These are phyloP conservation scores for Camelina hispida DNA, from an alignment of 345 rosid genomes.

Conservation along the genomic window DNA sequence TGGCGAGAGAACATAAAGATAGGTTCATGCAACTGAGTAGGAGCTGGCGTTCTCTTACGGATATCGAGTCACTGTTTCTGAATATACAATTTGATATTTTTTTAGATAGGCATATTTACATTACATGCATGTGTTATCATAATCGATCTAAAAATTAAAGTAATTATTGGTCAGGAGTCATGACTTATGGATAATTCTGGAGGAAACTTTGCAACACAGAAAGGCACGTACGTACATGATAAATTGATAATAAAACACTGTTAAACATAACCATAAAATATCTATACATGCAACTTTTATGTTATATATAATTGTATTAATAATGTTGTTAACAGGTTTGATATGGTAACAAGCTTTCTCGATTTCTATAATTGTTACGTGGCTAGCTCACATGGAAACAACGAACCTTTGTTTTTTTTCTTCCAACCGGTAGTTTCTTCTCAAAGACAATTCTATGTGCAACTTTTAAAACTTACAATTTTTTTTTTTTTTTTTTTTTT, in stretches of 20 bases:
- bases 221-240: not conserved
- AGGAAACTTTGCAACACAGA: constrained; percentile 13
- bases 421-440: not conserved
- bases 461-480: too few species aligned
- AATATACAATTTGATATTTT: not conserved
- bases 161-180: not conserved
- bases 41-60: constrained; percentile 21
- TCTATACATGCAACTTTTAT: not conserved
- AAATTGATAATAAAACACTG: not conserved
- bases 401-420: not conserved
- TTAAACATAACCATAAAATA: not conserved
- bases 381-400: constrained; percentile 7
- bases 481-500: too few species aligned
- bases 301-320: too few species aligned
- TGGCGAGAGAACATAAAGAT: constrained; percentile 28
- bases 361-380: not conserved
- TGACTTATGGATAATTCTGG: not conserved
- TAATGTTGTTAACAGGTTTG: not conserved
- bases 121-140: not conserved
- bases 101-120: not conserved
- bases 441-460: not conserved
- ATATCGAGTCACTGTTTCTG: not conserved
- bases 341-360: not conserved
- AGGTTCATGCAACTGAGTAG: constrained; percentile 27
- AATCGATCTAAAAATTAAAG: not conserved